Evolutionary conservation across 441 rosid genomes (phyloP).

Genomic region (Macaranga tanarius): DNA sequence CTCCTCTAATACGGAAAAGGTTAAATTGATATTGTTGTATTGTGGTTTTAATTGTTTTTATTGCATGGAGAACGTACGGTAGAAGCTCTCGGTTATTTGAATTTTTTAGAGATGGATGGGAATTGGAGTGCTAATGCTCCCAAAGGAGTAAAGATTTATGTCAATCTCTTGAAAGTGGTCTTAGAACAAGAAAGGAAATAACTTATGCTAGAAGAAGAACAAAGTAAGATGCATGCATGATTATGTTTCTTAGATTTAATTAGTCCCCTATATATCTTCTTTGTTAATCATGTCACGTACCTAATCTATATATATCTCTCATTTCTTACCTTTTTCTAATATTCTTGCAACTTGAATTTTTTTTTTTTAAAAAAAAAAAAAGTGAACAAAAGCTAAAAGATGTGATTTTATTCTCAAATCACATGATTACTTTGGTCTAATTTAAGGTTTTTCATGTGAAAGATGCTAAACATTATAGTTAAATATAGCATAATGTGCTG

Average conservation of each 20-base stretch:
- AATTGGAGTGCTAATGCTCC: no score
- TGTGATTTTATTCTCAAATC: conserved; percentile 18
- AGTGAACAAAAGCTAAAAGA: background rate
- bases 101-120: no score
- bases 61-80: no score
- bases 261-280: conserved; percentile 21
- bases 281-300: conserved; percentile 6
- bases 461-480: conserved; percentile 1
- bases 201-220: conserved; percentile 12
- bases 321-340: background rate
- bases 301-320: background rate
- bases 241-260: conserved; percentile 23
- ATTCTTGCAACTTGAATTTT: background rate
- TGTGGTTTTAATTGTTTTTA: no score
- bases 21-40: no score
- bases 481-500: background rate
- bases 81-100: no score
- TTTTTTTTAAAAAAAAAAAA: background rate
- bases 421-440: conserved; percentile 15
- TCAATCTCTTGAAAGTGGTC: background rate
- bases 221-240: conserved; percentile 27
- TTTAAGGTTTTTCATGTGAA: background rate
- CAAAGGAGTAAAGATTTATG: background rate
- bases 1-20: no score
- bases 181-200: background rate